phyloP scores from a whole-genome alignment of 345 rosid species.

The Eucalyptus dawsonii region DNA sequence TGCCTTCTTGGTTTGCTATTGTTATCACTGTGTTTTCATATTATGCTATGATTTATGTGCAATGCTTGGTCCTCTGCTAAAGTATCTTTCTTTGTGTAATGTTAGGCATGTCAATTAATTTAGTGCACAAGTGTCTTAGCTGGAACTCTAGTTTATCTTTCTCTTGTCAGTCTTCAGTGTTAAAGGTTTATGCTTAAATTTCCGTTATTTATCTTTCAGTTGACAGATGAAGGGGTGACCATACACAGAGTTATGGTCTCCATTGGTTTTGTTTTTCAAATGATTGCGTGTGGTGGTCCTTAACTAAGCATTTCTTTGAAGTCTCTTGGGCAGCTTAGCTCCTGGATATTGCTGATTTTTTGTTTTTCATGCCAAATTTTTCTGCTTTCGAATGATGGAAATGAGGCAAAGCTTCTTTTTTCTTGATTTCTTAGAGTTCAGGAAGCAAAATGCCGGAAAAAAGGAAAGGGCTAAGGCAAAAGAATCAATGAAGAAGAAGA shows the following conservation, averaged over 20 bases:
- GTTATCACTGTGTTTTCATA: background rate
- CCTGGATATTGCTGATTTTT: background rate
- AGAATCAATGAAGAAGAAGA: slow-evolving; percentile 41
- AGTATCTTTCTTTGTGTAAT: background rate
- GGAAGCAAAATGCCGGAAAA: slow-evolving; percentile 38
- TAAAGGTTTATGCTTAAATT: background rate
- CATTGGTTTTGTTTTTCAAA: background rate
- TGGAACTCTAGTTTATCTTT: background rate
- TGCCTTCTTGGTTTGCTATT: background rate
- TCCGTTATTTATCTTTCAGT: background rate
- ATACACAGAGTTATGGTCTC: background rate
- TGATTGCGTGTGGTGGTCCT: background rate
- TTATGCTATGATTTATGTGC: background rate
- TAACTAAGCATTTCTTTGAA: background rate
- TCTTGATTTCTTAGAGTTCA: slow-evolving; percentile 34
- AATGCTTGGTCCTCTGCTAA: background rate
- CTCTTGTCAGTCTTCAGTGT: background rate
- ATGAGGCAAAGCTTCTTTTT: background rate
- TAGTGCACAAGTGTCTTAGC: background rate
- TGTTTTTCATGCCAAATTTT: background rate
- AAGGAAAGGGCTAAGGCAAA: slow-evolving; percentile 33
- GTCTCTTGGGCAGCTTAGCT: background rate
- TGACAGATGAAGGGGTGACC: background rate
- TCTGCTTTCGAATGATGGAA: background rate
- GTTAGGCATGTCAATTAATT: background rate